Evolutionary conservation across 2,329 filamentous ascomycete species (phyloP), one percentile per base, ranked within the genome.

Genomic region (Daldinia sp.): DNA sequence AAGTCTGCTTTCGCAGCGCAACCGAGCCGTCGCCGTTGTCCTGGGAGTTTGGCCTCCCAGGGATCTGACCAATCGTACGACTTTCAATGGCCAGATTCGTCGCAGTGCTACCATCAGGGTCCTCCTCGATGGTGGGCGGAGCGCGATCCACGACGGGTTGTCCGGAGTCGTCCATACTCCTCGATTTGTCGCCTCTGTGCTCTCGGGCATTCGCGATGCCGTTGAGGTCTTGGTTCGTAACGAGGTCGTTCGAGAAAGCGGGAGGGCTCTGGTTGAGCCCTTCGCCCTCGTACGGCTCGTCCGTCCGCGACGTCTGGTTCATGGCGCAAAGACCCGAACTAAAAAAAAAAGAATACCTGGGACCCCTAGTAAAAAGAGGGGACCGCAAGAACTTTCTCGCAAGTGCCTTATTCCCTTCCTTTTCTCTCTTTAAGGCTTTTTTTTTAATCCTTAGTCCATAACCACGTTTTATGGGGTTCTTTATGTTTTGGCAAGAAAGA

Each of bases 191-290:
- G 13, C 68, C 70, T 15, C 73, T 68, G 54, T 71, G 73, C 37
- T 69, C 70, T 23, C 77, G 71, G 19, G 73, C 58, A 57, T 85
- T 87, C 49, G 80, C 82, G 68, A 84, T 78, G 61, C 81, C 80
- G 68, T 84, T 82, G 59, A 87, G 74, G 68, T 87, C 84, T 59
- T 82, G 80, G 62, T 83, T 82, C 11, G 85, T 87, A n/a, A 83
- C 85, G 47, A 83, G 77, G 70, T 87, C 84, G 65, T 81, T 80
- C 29, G 83, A 81, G 48, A 87, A 75, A 6, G 76, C 75, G 67
- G 81, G 78, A 9, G 85, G 85, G 67, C 77, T 86, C 73, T 87
- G 85, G 72, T 87, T 87, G 70, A 79, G 81, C 57, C 78, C 80
- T 6, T 72, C 78, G 64, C 75, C 74, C 52, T 73, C 70, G 39